Percentiles rank a stretch among this genome's conserved stretches.
phyloP scores from a whole-genome alignment of 495 filamentous ascomycete genomes.

The Usnea hakonensis region DNA sequence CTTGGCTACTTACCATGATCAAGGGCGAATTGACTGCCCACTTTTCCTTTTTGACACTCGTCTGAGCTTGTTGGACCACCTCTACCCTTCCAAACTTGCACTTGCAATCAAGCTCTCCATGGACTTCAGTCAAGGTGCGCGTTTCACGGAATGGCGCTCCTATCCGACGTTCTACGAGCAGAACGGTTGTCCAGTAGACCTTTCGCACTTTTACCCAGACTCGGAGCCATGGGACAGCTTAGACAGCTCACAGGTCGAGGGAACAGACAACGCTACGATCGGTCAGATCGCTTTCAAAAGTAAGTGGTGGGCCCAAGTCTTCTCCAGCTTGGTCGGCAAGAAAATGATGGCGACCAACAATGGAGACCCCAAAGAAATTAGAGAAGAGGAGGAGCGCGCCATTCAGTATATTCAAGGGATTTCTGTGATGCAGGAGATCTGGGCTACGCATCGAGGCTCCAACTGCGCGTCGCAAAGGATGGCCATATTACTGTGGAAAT shows the following conservation, averaged over 20 bases:
- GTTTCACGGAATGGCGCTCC: conserved; percentile 8
- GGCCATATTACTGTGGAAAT: conserved; percentile 48
- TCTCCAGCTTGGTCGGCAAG: conserved; percentile 38
- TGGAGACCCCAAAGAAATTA: conserved; percentile 30
- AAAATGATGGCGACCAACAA: conserved; percentile 34
- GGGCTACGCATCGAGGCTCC: conserved; percentile 25
- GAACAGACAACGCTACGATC: neutral
- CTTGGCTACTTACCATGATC: conserved; percentile 34
- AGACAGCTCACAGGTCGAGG: neutral
- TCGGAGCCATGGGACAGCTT: neutral
- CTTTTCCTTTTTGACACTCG: conserved; percentile 44
- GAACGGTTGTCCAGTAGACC: conserved; percentile 1
- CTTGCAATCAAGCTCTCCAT: conserved; percentile 7
- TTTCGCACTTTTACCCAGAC: neutral
- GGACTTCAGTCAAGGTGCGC: conserved; percentile 6
- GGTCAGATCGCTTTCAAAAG: conserved; percentile 38
- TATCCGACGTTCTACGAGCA: conserved; percentile 5
- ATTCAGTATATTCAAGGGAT: conserved; percentile 37
- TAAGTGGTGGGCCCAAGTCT: conserved; percentile 42
- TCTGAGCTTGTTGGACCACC: conserved; percentile 40
- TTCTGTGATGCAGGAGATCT: conserved; percentile 45
- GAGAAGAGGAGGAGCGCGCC: conserved; percentile 34
- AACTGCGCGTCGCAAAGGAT: conserved; percentile 25
- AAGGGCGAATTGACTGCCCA: conserved; percentile 36
- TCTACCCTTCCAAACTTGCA: conserved; percentile 11